Base-by-base conservation (phyloP, 345 rosid species). In the Rhizophora mangle region DNA sequence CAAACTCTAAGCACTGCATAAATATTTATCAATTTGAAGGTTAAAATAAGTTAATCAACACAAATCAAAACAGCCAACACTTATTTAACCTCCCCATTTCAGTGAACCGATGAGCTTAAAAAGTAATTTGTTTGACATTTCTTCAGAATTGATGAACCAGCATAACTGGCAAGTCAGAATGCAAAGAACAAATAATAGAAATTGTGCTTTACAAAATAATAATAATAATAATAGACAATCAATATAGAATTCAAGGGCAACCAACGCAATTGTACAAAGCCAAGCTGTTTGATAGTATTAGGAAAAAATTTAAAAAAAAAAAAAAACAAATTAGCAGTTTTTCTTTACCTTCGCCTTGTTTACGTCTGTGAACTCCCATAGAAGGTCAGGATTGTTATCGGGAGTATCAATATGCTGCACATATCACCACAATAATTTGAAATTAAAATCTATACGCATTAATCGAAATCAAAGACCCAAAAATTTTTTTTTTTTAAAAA, bases 351-450 rank as follows among this genome's bases (percentile, higher is more conserved):
- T 90, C 43, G 76, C 76, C 75, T 82, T 85, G 76, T 92, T 96
- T 6, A 71, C 74, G 67, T 77, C 82, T 3, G 79, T 64, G 80
- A 90, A 96, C 85, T 89, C 96, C 97, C 98, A 96, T 32, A 88
- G 91, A 67, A 86, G 78, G 78, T 90, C 92, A 0, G 97, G 96
- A 70, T 88, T 96, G 82, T 96, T 96, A 75, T 96, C 96, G 21
- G 98, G 97, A 68, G 86, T 43, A 83, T 96, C 91, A 43, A 92
- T 67, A 67, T 96, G 99, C 99, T 96, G 79, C 81, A 75, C 5
- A 29, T 37, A 68, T 26, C 29, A 60, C 52, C 62, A 11, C 60
- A 56, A 29, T 24, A 16, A 27, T 0, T 26, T 16, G 21, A 30
- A 63, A 51, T 30, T 32, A 49, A 47, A 27, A 46, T 10, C 8